A percentile compares a stretch with the other conserved stretches of the same genome.
Evolutionary conservation across 2,329 filamentous ascomycete genomes (phyloP).

Genomic region (Amauroascus niger): DNA sequence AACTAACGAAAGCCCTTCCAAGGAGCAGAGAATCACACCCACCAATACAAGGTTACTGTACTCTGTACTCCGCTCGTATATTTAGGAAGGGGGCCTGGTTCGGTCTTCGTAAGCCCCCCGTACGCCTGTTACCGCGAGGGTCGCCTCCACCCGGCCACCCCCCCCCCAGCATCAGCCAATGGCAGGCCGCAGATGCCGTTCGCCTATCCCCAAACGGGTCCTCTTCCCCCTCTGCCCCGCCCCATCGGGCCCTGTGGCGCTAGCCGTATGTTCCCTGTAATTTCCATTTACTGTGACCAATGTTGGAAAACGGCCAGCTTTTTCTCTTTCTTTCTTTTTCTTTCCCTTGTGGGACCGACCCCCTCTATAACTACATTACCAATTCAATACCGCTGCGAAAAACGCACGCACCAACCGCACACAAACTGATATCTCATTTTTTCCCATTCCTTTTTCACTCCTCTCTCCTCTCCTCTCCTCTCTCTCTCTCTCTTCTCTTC

Average conservation of each 20-base stretch:
- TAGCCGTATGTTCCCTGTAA: conserved; percentile 1
- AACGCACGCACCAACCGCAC: too few species aligned
- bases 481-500: conserved; percentile 6
- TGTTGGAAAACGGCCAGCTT: not conserved
- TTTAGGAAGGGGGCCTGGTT: too few species aligned
- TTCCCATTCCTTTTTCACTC: too few species aligned
- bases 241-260: conserved; percentile 5
- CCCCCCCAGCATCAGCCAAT: not conserved
- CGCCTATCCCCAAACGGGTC: not conserved
- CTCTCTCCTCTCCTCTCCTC: not conserved
- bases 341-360: too few species aligned
- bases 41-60: too few species aligned
- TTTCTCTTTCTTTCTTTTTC: conserved; percentile 1
- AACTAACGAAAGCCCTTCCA: too few species aligned
- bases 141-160: not conserved
- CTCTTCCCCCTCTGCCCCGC: too few species aligned
- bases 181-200: not conserved
- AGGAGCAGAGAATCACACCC: too few species aligned
- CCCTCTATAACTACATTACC: too few species aligned
- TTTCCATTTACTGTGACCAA: not conserved
- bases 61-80: too few species aligned
- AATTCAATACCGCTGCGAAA: too few species aligned
- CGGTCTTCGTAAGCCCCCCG: not conserved
- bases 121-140: not conserved
- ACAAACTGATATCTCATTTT: too few species aligned